phyloP scores from a whole-genome alignment of 176 grass and related monocot species.

The Thinopyrum elongatum region DNA sequence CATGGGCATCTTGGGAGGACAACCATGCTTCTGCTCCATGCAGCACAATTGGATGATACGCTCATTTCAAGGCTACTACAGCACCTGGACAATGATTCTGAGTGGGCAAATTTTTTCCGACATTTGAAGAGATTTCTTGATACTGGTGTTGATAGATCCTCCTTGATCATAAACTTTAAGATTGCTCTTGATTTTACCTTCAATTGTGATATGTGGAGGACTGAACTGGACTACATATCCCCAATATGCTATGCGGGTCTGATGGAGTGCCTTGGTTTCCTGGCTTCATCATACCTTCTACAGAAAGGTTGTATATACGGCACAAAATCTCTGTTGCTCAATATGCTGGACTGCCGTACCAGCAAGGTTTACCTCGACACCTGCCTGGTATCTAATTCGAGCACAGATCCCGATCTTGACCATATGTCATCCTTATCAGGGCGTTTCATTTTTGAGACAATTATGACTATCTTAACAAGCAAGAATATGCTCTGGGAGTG shows the following conservation, averaged over 20 bases:
- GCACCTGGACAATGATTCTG: not conserved
- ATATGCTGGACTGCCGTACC: slow-evolving; percentile 49
- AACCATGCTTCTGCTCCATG: slow-evolving; percentile 44
- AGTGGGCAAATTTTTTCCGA: slow-evolving; percentile 50
- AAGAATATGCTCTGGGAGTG: slow-evolving; percentile 22
- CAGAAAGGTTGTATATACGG: slow-evolving; percentile 27
- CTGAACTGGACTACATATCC: slow-evolving; percentile 44
- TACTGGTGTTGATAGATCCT: slow-evolving; percentile 27
- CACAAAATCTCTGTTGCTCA: slow-evolving; percentile 54
- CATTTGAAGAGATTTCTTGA: slow-evolving; percentile 43
- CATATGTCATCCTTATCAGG: not conserved
- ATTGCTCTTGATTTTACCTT: slow-evolving; percentile 44
- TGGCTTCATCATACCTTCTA: slow-evolving; percentile 36
- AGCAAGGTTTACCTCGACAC: slow-evolving; percentile 39
- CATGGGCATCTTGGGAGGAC: slow-evolving; percentile 50
- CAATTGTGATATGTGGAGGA: slow-evolving; percentile 11
- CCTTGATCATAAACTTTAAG: slow-evolving; percentile 37
- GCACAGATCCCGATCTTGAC: not conserved
- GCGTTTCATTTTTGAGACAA: slow-evolving; percentile 20
- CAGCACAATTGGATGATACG: slow-evolving; percentile 25
- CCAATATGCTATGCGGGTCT: slow-evolving; percentile 64
- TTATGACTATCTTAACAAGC: slow-evolving; percentile 17
- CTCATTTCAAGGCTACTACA: slow-evolving; percentile 24
- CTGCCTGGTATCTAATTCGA: slow-evolving; percentile 31
- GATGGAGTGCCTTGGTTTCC: slow-evolving; percentile 53